Percentiles rank a stretch among this genome's conserved stretches.
phyloP scores from a whole-genome alignment of 768 basidiomycete species.

The Gloeostereum incarnatum region DNA sequence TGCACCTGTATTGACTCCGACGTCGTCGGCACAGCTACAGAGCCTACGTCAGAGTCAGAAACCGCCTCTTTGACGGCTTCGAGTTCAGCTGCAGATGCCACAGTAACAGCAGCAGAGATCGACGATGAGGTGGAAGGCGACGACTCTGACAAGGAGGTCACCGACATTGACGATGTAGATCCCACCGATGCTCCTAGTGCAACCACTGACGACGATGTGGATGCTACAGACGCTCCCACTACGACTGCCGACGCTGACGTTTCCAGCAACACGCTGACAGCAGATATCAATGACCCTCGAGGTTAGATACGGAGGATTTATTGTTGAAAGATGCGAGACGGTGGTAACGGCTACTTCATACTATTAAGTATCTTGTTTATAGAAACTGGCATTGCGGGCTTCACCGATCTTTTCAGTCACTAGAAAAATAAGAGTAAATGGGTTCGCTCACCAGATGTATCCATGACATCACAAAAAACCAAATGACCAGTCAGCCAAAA shows the following conservation, averaged over 20 bases:
- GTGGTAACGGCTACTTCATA: too few relatives aligned
- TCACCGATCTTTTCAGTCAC: too few relatives aligned
- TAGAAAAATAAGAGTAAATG: too few relatives aligned
- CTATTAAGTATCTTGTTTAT: too few relatives aligned
- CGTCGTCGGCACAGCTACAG: not conserved
- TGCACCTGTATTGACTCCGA: conserved; percentile 24
- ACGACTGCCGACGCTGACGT: conserved; percentile 6
- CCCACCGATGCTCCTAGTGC: not conserved
- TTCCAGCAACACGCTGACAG: too few relatives aligned
- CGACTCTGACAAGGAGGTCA: conserved; percentile 2
- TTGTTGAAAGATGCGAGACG: too few relatives aligned
- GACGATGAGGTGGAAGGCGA: not conserved
- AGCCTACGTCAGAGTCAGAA: not conserved
- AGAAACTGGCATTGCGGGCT: too few relatives aligned
- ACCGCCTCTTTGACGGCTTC: not conserved
- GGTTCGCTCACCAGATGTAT: too few relatives aligned
- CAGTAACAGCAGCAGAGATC: not conserved
- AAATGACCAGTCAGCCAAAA: too few relatives aligned
- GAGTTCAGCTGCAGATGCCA: not conserved
- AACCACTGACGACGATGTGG: conserved; percentile 2
- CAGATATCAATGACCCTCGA: too few relatives aligned
- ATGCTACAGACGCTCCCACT: conserved; percentile 8
- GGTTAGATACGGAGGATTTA: too few relatives aligned
- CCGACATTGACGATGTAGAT: not conserved
- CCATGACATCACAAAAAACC: too few relatives aligned